phyloP scores from a whole-genome alignment of 352 stramenopile species.

The Phytopythium oedochilum region DNA sequence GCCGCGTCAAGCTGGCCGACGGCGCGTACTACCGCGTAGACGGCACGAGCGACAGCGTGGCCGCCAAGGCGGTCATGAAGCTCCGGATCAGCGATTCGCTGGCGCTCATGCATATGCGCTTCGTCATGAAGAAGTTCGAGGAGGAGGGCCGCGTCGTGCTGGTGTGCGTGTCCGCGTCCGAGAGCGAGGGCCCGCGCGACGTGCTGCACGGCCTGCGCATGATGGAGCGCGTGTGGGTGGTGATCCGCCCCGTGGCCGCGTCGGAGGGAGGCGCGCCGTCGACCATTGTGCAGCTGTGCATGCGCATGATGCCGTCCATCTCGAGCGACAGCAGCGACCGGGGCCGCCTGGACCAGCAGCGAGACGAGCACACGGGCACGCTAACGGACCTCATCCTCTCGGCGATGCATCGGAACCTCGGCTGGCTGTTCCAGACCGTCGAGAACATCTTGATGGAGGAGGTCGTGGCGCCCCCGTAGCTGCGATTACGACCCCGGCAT shows the following conservation, averaged over 20 bases:
- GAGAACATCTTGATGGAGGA: conserved; percentile 55
- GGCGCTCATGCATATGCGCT: conserved; percentile 27
- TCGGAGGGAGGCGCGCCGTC: conserved; percentile 9
- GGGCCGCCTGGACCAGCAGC: conserved; percentile 6
- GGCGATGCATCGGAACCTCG: conserved; percentile 37
- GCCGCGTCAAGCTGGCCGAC: conserved; percentile 27
- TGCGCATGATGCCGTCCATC: conserved; percentile 39
- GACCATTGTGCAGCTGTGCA: conserved; percentile 47
- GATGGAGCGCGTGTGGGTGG: conserved; percentile 37
- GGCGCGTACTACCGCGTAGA: conserved; percentile 32
- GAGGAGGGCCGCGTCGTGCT: conserved; percentile 18
- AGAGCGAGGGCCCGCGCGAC: conserved; percentile 28
- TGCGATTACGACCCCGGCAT: too few relatives aligned
- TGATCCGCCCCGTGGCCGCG: conserved; percentile 18
- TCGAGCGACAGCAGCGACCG: conserved; percentile 5
- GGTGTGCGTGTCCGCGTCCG: conserved; percentile 20
- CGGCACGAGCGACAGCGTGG: conserved; percentile 23
- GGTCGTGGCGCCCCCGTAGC: conserved; percentile 1
- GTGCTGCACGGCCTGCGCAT: conserved; percentile 29
- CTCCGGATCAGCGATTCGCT: conserved; percentile 21
- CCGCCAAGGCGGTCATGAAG: conserved; percentile 40
- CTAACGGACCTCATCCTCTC: conserved; percentile 47
- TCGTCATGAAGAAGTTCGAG: conserved; percentile 34
- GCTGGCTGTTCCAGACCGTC: conserved; percentile 40
- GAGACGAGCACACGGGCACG: conserved; percentile 19